Percentiles rank a stretch among this genome's conserved stretches.
These are phyloP conservation scores for Pseudopyricularia javanii DNA, from an alignment of 2,329 filamentous ascomycete genomes.

Conservation along the genomic window DNA sequence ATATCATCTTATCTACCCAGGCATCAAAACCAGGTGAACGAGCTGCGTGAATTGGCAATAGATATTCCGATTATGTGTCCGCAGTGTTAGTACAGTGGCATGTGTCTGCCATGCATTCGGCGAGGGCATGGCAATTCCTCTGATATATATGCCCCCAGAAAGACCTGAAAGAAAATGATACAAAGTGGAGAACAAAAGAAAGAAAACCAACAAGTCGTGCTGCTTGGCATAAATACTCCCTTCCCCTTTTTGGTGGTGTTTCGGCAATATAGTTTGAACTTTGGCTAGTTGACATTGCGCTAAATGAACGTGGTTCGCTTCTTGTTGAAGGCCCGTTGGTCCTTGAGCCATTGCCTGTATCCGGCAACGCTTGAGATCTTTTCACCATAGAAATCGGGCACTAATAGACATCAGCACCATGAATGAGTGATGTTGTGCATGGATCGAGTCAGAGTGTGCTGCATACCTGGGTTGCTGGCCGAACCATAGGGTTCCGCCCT, in stretches of 20 bases:
- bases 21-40: neutral
- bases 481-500: conserved; percentile 87
- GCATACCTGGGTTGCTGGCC: conserved; percentile 66
- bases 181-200: neutral
- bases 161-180: neutral
- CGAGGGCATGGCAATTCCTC: neutral
- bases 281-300: conserved; percentile 5
- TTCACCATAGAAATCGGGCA: conserved; percentile 96
- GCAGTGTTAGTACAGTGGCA: neutral
- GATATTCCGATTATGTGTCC: neutral
- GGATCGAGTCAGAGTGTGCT: neutral
- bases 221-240: neutral
- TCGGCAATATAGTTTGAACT: neutral
- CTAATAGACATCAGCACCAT: conserved; percentile 21
- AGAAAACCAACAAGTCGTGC: neutral
- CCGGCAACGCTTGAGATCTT: conserved; percentile 90
- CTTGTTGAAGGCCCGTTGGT: conserved; percentile 93
- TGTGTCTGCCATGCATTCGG: neutral
- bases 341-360: conserved; percentile 93
- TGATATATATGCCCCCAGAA: neutral
- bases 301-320: conserved; percentile 60
- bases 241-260: neutral
- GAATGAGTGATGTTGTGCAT: neutral
- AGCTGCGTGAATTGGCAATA: neutral
- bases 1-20: neutral